Percentiles rank a stretch among this genome's conserved stretches.
Conservation (phyloP, 164 flowering plant species). For the Aristolochia californica region DNA sequence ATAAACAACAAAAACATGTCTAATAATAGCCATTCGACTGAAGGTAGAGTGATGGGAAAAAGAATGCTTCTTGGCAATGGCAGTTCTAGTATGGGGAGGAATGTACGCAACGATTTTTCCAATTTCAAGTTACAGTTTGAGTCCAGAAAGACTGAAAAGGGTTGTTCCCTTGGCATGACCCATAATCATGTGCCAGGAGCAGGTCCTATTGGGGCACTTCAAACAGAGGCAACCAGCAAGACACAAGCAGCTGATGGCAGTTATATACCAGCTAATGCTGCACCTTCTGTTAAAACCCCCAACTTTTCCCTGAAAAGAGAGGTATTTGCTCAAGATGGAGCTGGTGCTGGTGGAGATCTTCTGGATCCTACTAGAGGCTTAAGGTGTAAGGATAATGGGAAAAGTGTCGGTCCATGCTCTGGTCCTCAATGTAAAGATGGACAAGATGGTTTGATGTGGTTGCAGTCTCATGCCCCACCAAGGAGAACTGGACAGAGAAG, state of each 20-base stretch:
- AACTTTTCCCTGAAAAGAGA: conserved; percentile 15
- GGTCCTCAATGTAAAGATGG: conserved; percentile 12
- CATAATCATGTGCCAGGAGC: conserved; percentile 11
- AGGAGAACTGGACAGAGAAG: conserved; percentile 39
- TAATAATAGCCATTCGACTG: not conserved
- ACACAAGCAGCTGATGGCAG: not conserved
- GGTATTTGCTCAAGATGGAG: conserved; percentile 13
- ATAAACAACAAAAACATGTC: not conserved
- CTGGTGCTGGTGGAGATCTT: not conserved
- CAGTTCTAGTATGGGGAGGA: conserved; percentile 18
- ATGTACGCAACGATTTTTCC: conserved; percentile 3
- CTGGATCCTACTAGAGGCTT: not conserved
- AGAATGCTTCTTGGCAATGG: conserved; percentile 4
- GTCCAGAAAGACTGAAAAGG: conserved; percentile 6
- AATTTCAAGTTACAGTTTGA: not conserved
- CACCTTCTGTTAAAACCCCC: conserved; percentile 7
- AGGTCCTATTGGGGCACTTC: not conserved
- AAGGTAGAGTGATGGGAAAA: conserved; percentile 4
- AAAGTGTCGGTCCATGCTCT: conserved; percentile 9
- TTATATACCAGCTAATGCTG: conserved; percentile 7
- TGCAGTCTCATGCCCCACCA: conserved; percentile 16
- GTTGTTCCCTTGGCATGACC: conserved; percentile 5
- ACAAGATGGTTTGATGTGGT: conserved; percentile 4
- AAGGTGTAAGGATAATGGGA: conserved; percentile 4
- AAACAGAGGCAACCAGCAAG: not conserved